Evolutionary conservation across 164 flowering plant species (phyloP), one percentile per base, ranked within the genome.

Genomic region (Magnolia kwangsiensis): DNA sequence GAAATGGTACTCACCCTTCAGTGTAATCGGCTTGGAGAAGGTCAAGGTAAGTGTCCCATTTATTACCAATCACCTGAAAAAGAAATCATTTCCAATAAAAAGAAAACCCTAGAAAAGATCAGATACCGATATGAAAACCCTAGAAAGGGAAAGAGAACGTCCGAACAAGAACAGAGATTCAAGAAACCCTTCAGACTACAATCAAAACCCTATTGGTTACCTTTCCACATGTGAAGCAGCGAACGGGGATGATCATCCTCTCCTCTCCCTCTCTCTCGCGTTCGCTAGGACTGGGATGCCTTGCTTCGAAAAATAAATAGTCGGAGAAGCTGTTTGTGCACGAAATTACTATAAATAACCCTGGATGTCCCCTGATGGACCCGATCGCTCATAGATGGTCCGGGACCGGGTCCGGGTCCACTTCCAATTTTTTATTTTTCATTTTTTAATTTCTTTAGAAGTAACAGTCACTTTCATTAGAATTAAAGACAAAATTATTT

Each of bases 201-300:
- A 37, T 37, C 45, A 5, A 37, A 37, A 37, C 45, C 45, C 7
- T 37, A 37, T 3, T 8, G 21, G 8, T 70, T 69, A 91, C 96
- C 92, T 93, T 93, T 45, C 96, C 95, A 72, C 96, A 89, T 75
- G 98, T 92, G 85, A 93, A 93, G 75, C 96, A 93, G 7, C 98
- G 94, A 50, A 90, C 98, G 1, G 96, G 98, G 20, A 93, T 92
- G 9, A 93, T 93, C 96, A 93, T 91, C 51, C 24, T 29, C 9
- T 58, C 69, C 19, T 31, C 11, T 10, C 18, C 1, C 27, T 31
- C 10, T 19, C 8, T 16, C 50, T 72, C 69, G 16, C 51, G 23
- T 9, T 20, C 69, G 7, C 58, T 63, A 0, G 45, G 45, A 37
- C 45, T 37, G 45, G 45, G 45, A 37, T 37, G 45, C 6, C 6